A percentile compares a stretch with the other conserved stretches of the same genome.
These are phyloP conservation scores for Geranium rotundifolium DNA, from an alignment of 345 rosid genomes.

Conservation along the genomic window DNA sequence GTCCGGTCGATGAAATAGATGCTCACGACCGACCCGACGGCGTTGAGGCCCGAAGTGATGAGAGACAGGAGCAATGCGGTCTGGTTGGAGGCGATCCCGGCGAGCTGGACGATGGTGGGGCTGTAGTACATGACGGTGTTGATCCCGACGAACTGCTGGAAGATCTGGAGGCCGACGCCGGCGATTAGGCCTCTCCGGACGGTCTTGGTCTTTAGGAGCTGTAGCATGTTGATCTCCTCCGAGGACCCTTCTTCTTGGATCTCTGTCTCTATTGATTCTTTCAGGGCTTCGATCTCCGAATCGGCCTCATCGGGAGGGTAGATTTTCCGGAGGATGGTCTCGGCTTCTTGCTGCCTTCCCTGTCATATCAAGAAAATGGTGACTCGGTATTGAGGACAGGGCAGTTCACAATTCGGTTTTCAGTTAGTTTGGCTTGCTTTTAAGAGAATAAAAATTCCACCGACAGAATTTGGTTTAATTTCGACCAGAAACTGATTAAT, in stretches of 20 bases:
- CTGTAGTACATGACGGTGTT: conserved; percentile 92
- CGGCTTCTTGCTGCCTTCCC: conserved; percentile 79
- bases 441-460: no score
- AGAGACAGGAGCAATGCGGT: conserved; percentile 75
- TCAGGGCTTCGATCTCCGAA: conserved; percentile 48
- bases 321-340: conserved; percentile 43
- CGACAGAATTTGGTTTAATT: no score
- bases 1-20: conserved; percentile 60
- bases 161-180: conserved; percentile 77
- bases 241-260: conserved; percentile 38
- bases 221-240: conserved; percentile 40
- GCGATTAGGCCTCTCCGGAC: conserved; percentile 67
- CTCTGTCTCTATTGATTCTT: conserved; percentile 59
- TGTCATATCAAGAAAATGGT: conserved; percentile 9
- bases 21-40: conserved; percentile 57
- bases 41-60: conserved; percentile 64
- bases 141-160: conserved; percentile 86
- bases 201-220: conserved; percentile 41
- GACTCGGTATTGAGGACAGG: no score
- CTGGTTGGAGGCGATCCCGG: conserved; percentile 74
- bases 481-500: neutral
- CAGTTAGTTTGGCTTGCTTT: no score
- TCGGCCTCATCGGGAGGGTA: conserved; percentile 49
- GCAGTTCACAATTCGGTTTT: no score
- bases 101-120: conserved; percentile 70